A percentile compares a stretch with the other conserved stretches of the same genome.
Conservation (phyloP, 371 early-diverging fungal genomes). For the Chytridium lagenaria region DNA sequence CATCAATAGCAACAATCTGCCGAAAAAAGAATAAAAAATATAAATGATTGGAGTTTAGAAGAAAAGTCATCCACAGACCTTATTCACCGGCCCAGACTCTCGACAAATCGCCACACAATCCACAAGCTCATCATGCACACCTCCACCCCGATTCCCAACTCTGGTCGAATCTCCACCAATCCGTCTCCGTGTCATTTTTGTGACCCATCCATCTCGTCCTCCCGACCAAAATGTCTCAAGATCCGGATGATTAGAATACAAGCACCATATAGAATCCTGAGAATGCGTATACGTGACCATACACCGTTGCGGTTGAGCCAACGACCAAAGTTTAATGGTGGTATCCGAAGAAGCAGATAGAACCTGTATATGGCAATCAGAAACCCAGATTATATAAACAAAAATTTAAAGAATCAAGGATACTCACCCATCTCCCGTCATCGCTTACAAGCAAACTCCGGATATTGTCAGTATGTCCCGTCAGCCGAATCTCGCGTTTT, state of each 20-base stretch:
- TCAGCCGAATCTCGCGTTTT: constrained; percentile 74
- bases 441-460: constrained; percentile 85
- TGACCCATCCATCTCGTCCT: constrained; percentile 87
- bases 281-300: constrained; percentile 87
- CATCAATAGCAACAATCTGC: constrained; percentile 76
- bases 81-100: constrained; percentile 81
- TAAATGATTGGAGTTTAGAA: neutral
- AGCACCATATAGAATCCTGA: constrained; percentile 89
- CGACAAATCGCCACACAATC: constrained; percentile 85
- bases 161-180: constrained; percentile 40
- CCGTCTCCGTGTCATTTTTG: constrained; percentile 62
- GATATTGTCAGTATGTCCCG: constrained; percentile 94
- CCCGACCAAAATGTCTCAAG: constrained; percentile 91
- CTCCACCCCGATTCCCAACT: neutral
- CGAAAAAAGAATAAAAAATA: neutral
- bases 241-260: constrained; percentile 82
- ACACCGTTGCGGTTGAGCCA: constrained; percentile 80
- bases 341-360: constrained; percentile 74
- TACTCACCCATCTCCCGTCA: constrained; percentile 80
- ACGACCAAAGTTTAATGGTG: constrained; percentile 86
- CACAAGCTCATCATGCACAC: constrained; percentile 48
- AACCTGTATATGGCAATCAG: constrained; percentile 60
- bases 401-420: neutral
- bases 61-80: constrained; percentile 49
- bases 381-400: neutral